Evolutionary conservation across 768 basidiomycete species (phyloP).

Genomic region (Hygrophorus pudorinus): DNA sequence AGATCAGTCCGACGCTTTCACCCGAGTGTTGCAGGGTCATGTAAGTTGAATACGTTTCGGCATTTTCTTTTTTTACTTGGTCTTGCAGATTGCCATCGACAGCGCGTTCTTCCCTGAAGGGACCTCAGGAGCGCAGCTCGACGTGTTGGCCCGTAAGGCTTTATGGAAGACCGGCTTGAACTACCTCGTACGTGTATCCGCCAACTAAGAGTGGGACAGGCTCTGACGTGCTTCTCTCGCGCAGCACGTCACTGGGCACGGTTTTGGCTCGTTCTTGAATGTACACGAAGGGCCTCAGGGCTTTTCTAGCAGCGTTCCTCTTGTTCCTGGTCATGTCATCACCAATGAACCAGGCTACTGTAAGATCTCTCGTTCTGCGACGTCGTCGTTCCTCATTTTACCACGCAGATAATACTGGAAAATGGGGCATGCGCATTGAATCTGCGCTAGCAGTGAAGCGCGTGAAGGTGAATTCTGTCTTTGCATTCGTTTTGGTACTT

Average conservation of each 20-base stretch:
- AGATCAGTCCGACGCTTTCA: slow-evolving; percentile 88
- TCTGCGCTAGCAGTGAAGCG: slow-evolving; percentile 70
- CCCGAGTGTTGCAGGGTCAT: slow-evolving; percentile 93
- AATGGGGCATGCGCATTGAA: slow-evolving; percentile 91
- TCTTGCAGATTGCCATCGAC: slow-evolving; percentile 76
- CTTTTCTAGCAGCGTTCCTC: slow-evolving; percentile 57
- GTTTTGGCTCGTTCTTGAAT: slow-evolving; percentile 78
- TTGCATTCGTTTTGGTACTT: slow-evolving; percentile 8
- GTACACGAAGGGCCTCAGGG: slow-evolving; percentile 81
- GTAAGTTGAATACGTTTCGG: slow-evolving; percentile 37
- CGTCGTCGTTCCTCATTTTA: slow-evolving; percentile 9
- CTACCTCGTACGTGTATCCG: slow-evolving; percentile 45
- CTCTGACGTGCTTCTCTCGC: slow-evolving; percentile 6
- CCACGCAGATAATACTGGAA: slow-evolving; percentile 54
- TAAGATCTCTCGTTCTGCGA: slow-evolving; percentile 28
- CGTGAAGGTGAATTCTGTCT: slow-evolving; percentile 33
- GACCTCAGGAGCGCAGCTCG: slow-evolving; percentile 73
- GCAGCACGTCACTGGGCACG: slow-evolving; percentile 88
- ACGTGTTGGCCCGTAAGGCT: slow-evolving; percentile 82
- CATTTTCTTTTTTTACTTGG: slow-evolving; percentile 11
- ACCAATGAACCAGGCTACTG: slow-evolving; percentile 95
- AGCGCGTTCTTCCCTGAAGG: slow-evolving; percentile 85
- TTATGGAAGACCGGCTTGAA: slow-evolving; percentile 83
- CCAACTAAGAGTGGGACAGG: slow-evolving; percentile 2
- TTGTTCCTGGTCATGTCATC: slow-evolving; percentile 81